Conservation (phyloP, 2,329 filamentous ascomycete species). For the Monilinia fructicola region DNA sequence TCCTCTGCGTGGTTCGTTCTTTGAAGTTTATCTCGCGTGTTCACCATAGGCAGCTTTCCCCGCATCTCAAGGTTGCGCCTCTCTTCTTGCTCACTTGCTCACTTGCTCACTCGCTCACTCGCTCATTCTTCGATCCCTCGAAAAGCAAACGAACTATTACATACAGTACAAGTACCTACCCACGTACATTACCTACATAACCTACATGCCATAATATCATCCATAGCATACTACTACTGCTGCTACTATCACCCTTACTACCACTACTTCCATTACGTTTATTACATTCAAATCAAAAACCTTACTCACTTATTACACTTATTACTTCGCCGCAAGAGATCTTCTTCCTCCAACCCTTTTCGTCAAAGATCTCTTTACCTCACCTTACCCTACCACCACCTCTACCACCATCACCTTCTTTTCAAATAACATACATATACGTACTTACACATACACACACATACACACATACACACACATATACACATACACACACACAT, state of each 20-base stretch:
- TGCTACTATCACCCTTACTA: too few species aligned
- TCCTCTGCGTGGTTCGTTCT: conserved; percentile 13
- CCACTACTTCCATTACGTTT: too few species aligned
- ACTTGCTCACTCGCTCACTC: conserved; percentile 7
- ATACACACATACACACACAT: too few species aligned
- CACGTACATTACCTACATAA: not conserved
- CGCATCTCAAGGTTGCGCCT: conserved; percentile 23
- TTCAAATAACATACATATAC: not conserved
- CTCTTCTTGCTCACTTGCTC: conserved; percentile 5
- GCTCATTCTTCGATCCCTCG: conserved; percentile 23
- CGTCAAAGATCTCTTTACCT: not conserved
- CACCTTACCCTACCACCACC: not conserved
- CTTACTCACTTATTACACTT: not conserved
- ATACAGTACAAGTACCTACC: not conserved
- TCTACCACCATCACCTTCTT: not conserved
- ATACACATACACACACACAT: not conserved
- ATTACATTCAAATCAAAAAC: too few species aligned
- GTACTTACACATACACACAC: too few species aligned
- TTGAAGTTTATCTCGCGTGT: conserved; percentile 23
- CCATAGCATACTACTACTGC: too few species aligned
- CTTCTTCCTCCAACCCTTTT: conserved; percentile 5
- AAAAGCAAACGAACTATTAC: not conserved
- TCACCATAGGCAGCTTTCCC: conserved; percentile 23
- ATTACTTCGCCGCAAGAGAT: conserved; percentile 15
- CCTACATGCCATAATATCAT: too few species aligned